Percentiles rank a stretch among this genome's conserved stretches.
phyloP scores from a whole-genome alignment of 2,329 filamentous ascomycete genomes.

The Colletotrichum aenigma region DNA sequence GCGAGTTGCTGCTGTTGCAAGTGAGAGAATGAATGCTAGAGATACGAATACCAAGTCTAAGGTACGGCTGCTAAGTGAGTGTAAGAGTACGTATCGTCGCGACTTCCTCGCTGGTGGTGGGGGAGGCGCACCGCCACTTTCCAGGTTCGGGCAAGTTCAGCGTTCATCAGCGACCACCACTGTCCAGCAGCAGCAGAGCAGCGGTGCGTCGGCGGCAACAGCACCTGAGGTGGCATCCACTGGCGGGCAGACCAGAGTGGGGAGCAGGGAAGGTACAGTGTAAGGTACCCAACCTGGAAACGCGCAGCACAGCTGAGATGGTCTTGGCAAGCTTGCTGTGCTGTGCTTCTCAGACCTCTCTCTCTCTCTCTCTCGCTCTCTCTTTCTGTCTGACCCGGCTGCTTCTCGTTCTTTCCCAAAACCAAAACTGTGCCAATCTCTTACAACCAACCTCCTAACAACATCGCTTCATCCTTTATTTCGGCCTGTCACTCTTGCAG shows the following conservation, averaged over 20 bases:
- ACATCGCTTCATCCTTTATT: background rate
- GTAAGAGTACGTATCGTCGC: background rate
- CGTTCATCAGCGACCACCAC: background rate
- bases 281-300: too few relatives aligned
- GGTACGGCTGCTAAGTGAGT: background rate
- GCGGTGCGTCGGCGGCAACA: background rate
- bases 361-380: background rate
- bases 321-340: background rate
- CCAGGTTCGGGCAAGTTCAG: background rate
- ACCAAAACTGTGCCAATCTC: slow-evolving; percentile 1
- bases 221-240: background rate
- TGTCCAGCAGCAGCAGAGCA: background rate
- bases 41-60: background rate
- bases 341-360: background rate
- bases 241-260: background rate
- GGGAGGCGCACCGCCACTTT: slow-evolving; percentile 6
- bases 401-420: background rate
- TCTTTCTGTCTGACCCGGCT: background rate
- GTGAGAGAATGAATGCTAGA: background rate
- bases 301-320: background rate
- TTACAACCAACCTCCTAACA: background rate
- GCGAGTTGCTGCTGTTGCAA: background rate
- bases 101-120: background rate
- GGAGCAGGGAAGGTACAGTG: background rate
- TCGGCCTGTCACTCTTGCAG: background rate